Conservation (phyloP, 208 protist genomes). For the Porcisia hertigi region DNA sequence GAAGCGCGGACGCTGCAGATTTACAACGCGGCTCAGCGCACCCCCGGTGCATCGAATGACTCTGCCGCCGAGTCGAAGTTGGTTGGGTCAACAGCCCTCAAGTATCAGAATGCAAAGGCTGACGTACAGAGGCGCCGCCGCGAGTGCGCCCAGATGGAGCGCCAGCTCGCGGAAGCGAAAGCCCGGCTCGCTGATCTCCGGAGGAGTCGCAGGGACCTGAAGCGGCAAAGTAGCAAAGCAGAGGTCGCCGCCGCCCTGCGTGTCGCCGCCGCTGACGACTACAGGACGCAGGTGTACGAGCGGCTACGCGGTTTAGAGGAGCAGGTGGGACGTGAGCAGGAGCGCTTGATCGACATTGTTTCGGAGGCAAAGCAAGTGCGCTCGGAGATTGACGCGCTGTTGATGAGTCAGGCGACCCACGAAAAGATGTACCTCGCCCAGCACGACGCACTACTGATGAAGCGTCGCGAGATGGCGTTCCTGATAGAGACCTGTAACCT, state of each 20-base stretch:
- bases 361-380: conserved; percentile 79
- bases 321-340: conserved; percentile 80
- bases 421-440: conserved; percentile 84
- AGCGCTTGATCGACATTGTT: conserved; percentile 84
- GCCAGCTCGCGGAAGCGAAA: conserved; percentile 31
- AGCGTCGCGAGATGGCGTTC: conserved; percentile 91
- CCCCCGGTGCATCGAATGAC: conserved; percentile 4
- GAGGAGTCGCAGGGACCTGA: conserved; percentile 10
- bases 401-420: conserved; percentile 85
- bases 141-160: conserved; percentile 53
- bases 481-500: conserved; percentile 92
- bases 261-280: conserved; percentile 9
- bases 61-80: conserved; percentile 43
- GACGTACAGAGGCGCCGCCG: conserved; percentile 41
- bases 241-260: conserved; percentile 14
- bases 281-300: conserved; percentile 40
- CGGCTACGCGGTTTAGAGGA: conserved; percentile 89
- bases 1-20: conserved; percentile 22
- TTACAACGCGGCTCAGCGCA: neutral
- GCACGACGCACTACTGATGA: conserved; percentile 85
- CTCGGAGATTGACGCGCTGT: conserved; percentile 85
- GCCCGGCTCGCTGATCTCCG: conserved; percentile 39
- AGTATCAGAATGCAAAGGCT: conserved; percentile 50
- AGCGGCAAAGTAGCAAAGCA: neutral
- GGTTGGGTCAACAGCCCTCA: conserved; percentile 45